These are phyloP conservation scores for Ogataea pini DNA, from an alignment of 805 yeast genomes.

Conservation along the genomic window DNA sequence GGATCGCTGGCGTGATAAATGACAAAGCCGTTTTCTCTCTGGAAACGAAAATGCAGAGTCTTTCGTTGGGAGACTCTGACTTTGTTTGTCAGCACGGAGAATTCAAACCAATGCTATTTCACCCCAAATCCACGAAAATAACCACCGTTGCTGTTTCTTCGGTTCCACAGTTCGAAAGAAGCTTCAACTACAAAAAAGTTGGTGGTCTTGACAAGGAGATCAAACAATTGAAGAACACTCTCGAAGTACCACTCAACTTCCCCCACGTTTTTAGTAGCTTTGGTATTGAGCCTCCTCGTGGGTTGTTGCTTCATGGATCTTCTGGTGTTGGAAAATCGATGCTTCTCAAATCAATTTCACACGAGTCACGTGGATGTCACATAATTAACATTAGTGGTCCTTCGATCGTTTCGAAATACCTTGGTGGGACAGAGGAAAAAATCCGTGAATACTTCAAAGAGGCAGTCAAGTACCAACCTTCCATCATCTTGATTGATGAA, in stretches of 20 bases:
- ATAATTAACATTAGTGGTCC: constrained; percentile 87
- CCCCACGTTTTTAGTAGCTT: constrained; percentile 79
- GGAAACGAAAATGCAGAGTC: constrained; percentile 2
- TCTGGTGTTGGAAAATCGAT: constrained; percentile 97
- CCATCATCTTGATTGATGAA: constrained; percentile 88
- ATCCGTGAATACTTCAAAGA: constrained; percentile 82
- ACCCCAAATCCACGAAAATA: constrained; percentile 37
- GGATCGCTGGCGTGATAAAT: constrained; percentile 11
- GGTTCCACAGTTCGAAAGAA: constrained; percentile 46
- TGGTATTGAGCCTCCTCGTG: constrained; percentile 91
- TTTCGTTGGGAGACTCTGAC: background rate
- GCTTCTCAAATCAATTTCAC: constrained; percentile 79
- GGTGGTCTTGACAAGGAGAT: constrained; percentile 81
- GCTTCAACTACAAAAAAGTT: constrained; percentile 41
- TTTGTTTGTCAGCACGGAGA: background rate
- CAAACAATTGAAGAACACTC: constrained; percentile 57
- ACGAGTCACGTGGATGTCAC: constrained; percentile 72
- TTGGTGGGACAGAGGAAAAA: constrained; percentile 91
- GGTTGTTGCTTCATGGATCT: constrained; percentile 92
- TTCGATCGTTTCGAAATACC: constrained; percentile 84
- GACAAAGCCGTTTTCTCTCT: constrained; percentile 4
- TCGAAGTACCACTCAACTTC: constrained; percentile 76
- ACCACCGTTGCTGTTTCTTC: constrained; percentile 29
- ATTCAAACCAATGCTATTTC: constrained; percentile 27
- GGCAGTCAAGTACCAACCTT: constrained; percentile 83